A percentile compares a stretch with the other conserved stretches of the same genome.
Conservation (phyloP, 2,329 filamentous ascomycete species). For the Clonostachys byssicola region DNA sequence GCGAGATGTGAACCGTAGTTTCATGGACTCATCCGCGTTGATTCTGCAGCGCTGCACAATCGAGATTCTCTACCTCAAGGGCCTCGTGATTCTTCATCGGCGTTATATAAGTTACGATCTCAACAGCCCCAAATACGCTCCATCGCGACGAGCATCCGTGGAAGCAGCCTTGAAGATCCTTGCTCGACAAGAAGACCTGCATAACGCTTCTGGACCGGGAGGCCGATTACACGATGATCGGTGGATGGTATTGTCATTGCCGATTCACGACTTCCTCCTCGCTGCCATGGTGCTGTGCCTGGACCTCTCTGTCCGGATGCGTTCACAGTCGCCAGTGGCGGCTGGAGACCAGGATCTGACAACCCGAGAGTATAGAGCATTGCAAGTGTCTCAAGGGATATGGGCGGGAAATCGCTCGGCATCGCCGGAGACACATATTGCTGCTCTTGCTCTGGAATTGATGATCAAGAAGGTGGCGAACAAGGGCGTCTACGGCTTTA, state of each 20-base stretch:
- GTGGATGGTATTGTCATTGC: constrained; percentile 39
- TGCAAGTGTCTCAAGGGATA: constrained; percentile 11
- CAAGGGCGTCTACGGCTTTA: background rate
- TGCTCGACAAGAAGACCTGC: constrained; percentile 20
- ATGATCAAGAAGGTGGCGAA: constrained; percentile 8
- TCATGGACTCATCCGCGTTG: constrained; percentile 38
- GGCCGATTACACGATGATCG: constrained; percentile 35
- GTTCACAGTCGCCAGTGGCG: background rate
- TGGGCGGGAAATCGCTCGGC: constrained; percentile 6
- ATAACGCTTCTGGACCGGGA: constrained; percentile 34
- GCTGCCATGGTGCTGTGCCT: constrained; percentile 52
- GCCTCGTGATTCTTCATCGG: constrained; percentile 50
- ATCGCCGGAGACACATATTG: constrained; percentile 11
- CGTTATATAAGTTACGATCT: constrained; percentile 40
- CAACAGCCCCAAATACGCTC: background rate
- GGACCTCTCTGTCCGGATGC: constrained; percentile 15
- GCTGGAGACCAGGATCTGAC: background rate
- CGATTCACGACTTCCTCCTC: constrained; percentile 43
- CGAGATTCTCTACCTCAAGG: constrained; percentile 47
- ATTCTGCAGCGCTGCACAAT: constrained; percentile 51
- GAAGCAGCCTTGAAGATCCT: constrained; percentile 43
- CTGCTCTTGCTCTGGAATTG: constrained; percentile 9
- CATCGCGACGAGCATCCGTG: constrained; percentile 44
- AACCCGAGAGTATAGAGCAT: constrained; percentile 4
- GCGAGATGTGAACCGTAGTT: constrained; percentile 37